A percentile compares a stretch with the other conserved stretches of the same genome.
phyloP scores from a whole-genome alignment of 2,329 filamentous ascomycete species.

The Pseudopithomyces maydicus region DNA sequence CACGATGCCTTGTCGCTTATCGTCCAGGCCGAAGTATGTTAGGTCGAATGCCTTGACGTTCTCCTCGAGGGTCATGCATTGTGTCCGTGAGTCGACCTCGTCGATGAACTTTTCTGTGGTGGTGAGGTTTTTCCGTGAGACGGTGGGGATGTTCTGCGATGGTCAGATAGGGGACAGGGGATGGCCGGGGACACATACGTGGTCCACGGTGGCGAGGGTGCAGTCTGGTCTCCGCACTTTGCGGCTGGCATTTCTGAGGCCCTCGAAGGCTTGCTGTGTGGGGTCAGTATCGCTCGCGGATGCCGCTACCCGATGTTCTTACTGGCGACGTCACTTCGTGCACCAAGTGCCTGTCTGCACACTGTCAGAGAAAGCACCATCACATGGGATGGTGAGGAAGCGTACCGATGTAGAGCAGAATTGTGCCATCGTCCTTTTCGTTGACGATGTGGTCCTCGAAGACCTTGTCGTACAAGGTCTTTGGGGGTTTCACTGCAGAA shows the following conservation, averaged over 20 bases:
- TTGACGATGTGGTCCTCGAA: slow-evolving; percentile 93
- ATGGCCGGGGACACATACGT: slow-evolving; percentile 66
- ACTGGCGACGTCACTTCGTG: slow-evolving; percentile 98
- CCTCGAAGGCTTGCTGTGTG: slow-evolving; percentile 90
- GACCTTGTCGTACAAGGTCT: slow-evolving; percentile 97
- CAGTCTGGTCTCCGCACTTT: slow-evolving; percentile 93
- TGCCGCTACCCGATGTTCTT: slow-evolving; percentile 45
- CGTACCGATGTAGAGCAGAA: slow-evolving; percentile 90
- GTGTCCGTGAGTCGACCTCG: slow-evolving; percentile 88
- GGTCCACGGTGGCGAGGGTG: slow-evolving; percentile 94
- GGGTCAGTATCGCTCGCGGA: slow-evolving; percentile 16
- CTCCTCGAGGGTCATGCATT: slow-evolving; percentile 94
- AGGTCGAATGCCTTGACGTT: slow-evolving; percentile 97
- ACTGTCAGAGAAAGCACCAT: slow-evolving; percentile 26
- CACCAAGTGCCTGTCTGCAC: slow-evolving; percentile 85
- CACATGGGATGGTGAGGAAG: slow-evolving; percentile 12
- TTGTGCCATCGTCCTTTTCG: slow-evolving; percentile 90
- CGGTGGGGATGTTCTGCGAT: slow-evolving; percentile 85
- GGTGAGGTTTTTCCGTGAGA: slow-evolving; percentile 89
- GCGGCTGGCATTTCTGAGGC: slow-evolving; percentile 84
- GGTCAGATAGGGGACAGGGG: slow-evolving; percentile 16
- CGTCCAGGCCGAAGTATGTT: slow-evolving; percentile 94
- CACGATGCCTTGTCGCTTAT: slow-evolving; percentile 97
- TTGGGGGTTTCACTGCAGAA: slow-evolving; percentile 70
- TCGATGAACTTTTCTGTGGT: slow-evolving; percentile 93